Conservation (phyloP, 2,329 filamentous ascomycete genomes). For the Coleophoma crateriformis region DNA sequence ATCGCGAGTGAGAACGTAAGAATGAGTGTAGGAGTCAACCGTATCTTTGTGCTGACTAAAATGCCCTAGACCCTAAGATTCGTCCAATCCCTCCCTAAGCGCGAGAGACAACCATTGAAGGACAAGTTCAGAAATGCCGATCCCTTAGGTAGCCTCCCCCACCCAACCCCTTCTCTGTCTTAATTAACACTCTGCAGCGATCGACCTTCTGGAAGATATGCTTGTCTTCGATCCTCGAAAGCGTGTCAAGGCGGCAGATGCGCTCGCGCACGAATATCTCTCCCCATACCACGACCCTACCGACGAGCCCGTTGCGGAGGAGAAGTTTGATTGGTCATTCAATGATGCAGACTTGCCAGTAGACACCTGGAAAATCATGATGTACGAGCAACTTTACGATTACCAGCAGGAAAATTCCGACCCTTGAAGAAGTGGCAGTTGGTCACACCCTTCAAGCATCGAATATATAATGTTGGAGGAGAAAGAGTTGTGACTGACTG, state of each 20-base stretch:
- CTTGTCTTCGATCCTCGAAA: conserved; percentile 98
- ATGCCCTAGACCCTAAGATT: conserved; percentile 76
- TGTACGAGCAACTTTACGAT: conserved; percentile 55
- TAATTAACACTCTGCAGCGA: conserved; percentile 48
- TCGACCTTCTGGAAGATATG: conserved; percentile 94
- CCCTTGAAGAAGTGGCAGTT: conserved; percentile 11
- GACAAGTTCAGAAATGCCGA: conserved; percentile 97
- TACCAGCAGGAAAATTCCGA: conserved; percentile 14
- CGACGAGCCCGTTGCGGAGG: conserved; percentile 89
- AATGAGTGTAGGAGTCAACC: conserved; percentile 3
- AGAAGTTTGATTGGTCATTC: conserved; percentile 99
- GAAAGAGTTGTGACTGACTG: conserved; percentile 18
- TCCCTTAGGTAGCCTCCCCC: conserved; percentile 57
- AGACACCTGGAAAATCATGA: conserved; percentile 99
- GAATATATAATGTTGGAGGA: conserved; percentile 2
- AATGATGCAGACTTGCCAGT: conserved; percentile 96
- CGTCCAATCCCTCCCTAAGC: conserved; percentile 93
- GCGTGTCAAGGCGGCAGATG: conserved; percentile 81
- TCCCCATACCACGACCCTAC: conserved; percentile 95
- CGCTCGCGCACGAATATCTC: conserved; percentile 87
- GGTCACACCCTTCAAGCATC: conserved; percentile 9
- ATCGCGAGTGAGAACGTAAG: conserved; percentile 96
- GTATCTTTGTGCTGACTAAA: no score
- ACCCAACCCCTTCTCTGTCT: conserved; percentile 7
- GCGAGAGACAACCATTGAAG: conserved; percentile 78